A percentile compares a stretch with the other conserved stretches of the same genome.
Evolutionary conservation across 805 yeast species (phyloP).

Genomic region (Komagataella populi): DNA sequence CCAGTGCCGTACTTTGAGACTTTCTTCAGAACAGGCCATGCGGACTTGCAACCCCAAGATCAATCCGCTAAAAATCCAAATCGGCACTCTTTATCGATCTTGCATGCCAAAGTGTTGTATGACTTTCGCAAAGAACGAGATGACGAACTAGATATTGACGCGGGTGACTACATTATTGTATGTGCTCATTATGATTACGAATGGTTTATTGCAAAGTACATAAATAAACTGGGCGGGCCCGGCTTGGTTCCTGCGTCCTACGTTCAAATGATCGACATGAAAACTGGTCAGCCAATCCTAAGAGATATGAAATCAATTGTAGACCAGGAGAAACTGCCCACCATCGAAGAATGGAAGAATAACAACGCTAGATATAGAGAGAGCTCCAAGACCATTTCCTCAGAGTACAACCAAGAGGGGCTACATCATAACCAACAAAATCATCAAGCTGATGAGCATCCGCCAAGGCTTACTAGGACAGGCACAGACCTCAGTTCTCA

Average conservation of each 20-base stretch:
- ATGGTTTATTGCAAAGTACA: constrained; percentile 97
- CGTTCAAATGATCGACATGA: constrained; percentile 73
- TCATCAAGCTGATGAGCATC: background rate
- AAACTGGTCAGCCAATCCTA: constrained; percentile 46
- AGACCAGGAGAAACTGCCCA: constrained; percentile 59
- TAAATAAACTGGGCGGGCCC: constrained; percentile 91
- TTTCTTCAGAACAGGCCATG: constrained; percentile 26
- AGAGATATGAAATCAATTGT: constrained; percentile 35
- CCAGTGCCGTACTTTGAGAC: constrained; percentile 78
- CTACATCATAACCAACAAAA: background rate
- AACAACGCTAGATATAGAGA: constrained; percentile 89
- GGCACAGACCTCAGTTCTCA: constrained; percentile 2
- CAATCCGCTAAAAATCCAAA: constrained; percentile 7
- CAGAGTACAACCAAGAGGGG: background rate
- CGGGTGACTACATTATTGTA: constrained; percentile 82
- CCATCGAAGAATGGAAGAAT: constrained; percentile 92
- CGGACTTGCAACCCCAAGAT: background rate
- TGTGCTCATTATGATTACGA: constrained; percentile 95
- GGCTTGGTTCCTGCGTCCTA: constrained; percentile 90
- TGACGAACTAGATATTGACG: constrained; percentile 75
- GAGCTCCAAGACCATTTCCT: constrained; percentile 26
- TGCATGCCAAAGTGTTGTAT: constrained; percentile 78
- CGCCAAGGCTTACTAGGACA: constrained; percentile 7
- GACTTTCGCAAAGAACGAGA: constrained; percentile 73
- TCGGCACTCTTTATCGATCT: constrained; percentile 10